phyloP scores from a whole-genome alignment of 805 yeast genomes.

The Candida chauliodis region DNA sequence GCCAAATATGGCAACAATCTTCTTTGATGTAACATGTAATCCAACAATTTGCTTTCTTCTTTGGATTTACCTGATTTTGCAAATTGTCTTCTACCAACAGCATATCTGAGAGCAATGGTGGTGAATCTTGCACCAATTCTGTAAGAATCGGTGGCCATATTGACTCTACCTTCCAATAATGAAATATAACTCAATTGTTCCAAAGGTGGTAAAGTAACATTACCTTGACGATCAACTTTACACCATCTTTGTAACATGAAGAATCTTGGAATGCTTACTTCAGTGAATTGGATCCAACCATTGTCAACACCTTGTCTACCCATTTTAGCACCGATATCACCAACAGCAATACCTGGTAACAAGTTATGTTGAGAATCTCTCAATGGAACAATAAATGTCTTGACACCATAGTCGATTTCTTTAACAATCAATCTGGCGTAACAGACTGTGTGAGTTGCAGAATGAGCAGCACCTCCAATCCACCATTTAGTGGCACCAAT shows the following conservation, averaged over 20 bases:
- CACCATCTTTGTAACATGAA: conserved; percentile 81
- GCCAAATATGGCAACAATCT: conserved; percentile 85
- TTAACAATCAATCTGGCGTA: conserved; percentile 80
- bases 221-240: conserved; percentile 63
- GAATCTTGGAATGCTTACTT: conserved; percentile 79
- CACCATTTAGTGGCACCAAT: conserved; percentile 96
- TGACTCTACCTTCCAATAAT: conserved; percentile 80
- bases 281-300: conserved; percentile 92
- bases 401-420: conserved; percentile 87
- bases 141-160: conserved; percentile 84
- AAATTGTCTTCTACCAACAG: conserved; percentile 88
- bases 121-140: conserved; percentile 74
- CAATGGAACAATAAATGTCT: conserved; percentile 86
- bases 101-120: conserved; percentile 85
- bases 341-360: conserved; percentile 76
- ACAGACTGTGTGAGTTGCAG: conserved; percentile 82
- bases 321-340: conserved; percentile 94
- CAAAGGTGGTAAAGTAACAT: conserved; percentile 73
- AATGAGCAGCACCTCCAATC: conserved; percentile 98
- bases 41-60: conserved; percentile 67
- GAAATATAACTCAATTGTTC: conserved; percentile 90
- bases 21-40: conserved; percentile 86
- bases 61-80: conserved; percentile 37
- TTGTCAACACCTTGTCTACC: conserved; percentile 95
- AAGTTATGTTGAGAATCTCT: conserved; percentile 72